Evolutionary conservation across 768 basidiomycete species (phyloP).

Genomic region (Butyriboletus loyo): DNA sequence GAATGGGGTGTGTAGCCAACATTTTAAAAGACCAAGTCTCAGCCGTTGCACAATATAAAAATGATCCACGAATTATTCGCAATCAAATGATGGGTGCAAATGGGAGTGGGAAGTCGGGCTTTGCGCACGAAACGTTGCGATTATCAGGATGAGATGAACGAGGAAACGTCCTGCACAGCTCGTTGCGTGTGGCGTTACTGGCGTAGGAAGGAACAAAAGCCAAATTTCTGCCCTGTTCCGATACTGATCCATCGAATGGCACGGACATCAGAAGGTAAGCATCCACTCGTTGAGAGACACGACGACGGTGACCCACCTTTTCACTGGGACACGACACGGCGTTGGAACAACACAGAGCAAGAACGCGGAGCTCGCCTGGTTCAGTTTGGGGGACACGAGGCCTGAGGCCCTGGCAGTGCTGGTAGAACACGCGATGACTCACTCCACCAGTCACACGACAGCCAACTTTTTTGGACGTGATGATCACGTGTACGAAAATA

Average conservation of each 20-base stretch:
- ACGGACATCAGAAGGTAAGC: neutral
- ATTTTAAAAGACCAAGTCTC: slow-evolving; percentile 10
- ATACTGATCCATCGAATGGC: neutral
- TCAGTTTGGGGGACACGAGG: slow-evolving; percentile 30
- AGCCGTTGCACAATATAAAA: slow-evolving; percentile 11
- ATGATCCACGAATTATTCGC: slow-evolving; percentile 1
- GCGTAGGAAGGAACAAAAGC: slow-evolving; percentile 5
- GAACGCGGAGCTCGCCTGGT: slow-evolving; percentile 23
- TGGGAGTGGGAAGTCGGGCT: slow-evolving; percentile 4
- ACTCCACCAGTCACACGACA: no score
- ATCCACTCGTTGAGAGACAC: neutral
- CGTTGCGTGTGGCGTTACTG: slow-evolving; percentile 20
- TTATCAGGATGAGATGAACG: slow-evolving; percentile 25
- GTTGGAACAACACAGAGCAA: slow-evolving; percentile 23
- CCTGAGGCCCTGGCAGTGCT: no score
- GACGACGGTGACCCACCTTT: slow-evolving; percentile 20
- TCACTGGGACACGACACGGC: slow-evolving; percentile 19
- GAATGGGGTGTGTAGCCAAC: slow-evolving; percentile 14
- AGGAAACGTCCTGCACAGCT: slow-evolving; percentile 29
- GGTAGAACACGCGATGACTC: slow-evolving; percentile 15
- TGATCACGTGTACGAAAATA: slow-evolving; percentile 20
- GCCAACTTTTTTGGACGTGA: slow-evolving; percentile 9
- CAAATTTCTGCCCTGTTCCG: slow-evolving; percentile 1
- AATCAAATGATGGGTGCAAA: slow-evolving; percentile 10
- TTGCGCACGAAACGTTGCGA: slow-evolving; percentile 17